Base-by-base conservation (phyloP, 2,329 filamentous ascomycete species). In the Sclerotinia glacialis region DNA sequence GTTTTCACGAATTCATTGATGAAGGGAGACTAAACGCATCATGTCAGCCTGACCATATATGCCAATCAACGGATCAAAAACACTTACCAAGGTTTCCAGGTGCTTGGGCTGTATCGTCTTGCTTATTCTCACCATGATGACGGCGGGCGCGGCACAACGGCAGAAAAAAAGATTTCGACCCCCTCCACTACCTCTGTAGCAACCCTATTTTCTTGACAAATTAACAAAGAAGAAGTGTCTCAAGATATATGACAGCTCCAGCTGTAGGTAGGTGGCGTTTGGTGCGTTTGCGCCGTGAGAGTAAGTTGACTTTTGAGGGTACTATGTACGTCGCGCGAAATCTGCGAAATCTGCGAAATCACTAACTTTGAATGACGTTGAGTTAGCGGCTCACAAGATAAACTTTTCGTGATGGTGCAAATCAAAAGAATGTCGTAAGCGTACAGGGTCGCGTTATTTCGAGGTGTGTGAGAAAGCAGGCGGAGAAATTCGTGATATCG, bases 1-100 rank as follows among this genome's bases (percentile, higher is more conserved):
- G 83, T 83, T 74, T 88, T 82, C 74, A 97, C 89, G 76, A 93
- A 98, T 64, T 89, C 84, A 78, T 89, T 86, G 71, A 98, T 85
- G 83, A 91, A 96, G 72, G 92, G 89, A 78, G 95, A 97, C 92
- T 97, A 37, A 28, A 60, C 23, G 21, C n/a, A 64, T 73, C 60
- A 76, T 71, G 26, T 66, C 69, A 42, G 23, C 62, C 31, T 69
- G 49, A 55, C 50, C 53, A 34, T 60, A 28, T 14, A 21, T 42
- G 16, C 5, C 44, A 23, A 53, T 7, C 42, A 31, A 58, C 14
- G n/a, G 40, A 53, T n/a, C 42, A 52, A 46, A 23, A 26, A 52
- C 53, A 77, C 84, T 78, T 80, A 89, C 87, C 82, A 88, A 75
- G 40, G 85, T 88, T 79, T 89, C 87, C 79, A 82, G 83, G 77